Conservation (phyloP, 495 filamentous ascomycete species). For the Hapsidospora chrysogenum region DNA sequence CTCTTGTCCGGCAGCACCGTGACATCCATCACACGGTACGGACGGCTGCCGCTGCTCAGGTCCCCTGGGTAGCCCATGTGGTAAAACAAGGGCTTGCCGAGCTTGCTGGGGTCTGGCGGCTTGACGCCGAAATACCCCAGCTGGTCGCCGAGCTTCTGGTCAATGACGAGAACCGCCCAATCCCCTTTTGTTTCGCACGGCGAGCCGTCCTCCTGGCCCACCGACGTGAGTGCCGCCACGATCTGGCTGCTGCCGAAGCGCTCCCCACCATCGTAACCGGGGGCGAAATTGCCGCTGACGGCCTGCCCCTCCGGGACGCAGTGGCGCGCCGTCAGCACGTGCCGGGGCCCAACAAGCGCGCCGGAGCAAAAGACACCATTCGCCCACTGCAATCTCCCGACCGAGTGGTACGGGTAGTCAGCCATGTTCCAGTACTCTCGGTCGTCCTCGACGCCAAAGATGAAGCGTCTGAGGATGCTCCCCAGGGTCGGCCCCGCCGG, state of each 20-base stretch:
- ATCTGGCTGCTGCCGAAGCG: background rate
- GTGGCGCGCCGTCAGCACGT: background rate
- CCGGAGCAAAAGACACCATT: background rate
- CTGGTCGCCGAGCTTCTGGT: background rate
- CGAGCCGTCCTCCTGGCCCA: background rate
- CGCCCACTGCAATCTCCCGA: background rate
- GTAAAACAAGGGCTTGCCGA: background rate
- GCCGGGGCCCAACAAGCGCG: background rate
- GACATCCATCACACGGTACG: background rate
- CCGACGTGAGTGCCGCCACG: background rate
- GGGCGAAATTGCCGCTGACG: background rate
- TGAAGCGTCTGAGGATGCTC: background rate
- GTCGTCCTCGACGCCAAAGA: background rate
- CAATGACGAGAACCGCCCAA: background rate
- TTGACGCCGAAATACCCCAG: background rate
- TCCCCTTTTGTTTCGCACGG: background rate
- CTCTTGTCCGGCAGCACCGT: background rate
- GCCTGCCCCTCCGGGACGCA: background rate
- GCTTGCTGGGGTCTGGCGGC: background rate
- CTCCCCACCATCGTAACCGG: background rate
- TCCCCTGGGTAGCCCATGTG: background rate
- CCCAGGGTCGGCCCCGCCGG: no score
- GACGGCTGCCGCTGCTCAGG: background rate
- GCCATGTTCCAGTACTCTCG: background rate
- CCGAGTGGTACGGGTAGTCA: background rate